These are phyloP conservation scores for Trichophaea hybrida DNA, from an alignment of 2,329 filamentous ascomycete genomes.

Conservation along the genomic window DNA sequence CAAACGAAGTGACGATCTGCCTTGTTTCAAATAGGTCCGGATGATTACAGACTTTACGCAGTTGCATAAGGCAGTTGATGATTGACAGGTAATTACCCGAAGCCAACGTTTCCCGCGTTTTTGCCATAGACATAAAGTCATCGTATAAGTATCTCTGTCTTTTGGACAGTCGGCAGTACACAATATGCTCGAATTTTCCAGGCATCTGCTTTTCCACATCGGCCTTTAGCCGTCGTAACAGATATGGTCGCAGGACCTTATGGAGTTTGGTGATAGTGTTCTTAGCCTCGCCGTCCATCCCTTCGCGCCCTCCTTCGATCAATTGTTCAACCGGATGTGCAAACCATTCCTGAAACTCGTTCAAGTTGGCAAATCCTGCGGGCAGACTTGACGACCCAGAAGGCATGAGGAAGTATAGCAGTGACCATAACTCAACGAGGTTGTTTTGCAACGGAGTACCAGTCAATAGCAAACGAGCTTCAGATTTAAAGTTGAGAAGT, in stretches of 20 bases:
- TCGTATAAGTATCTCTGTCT: slow-evolving; percentile 92
- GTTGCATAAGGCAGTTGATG: slow-evolving; percentile 95
- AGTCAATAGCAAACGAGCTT: slow-evolving; percentile 71
- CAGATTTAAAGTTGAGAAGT: slow-evolving; percentile 82
- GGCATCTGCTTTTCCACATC: slow-evolving; percentile 99
- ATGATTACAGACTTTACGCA: slow-evolving; percentile 96
- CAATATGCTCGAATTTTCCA: slow-evolving; percentile 91
- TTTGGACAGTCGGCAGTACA: slow-evolving; percentile 89
- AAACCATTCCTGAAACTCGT: slow-evolving; percentile 93
- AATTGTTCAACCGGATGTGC: slow-evolving; percentile 92
- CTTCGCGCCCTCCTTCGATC: slow-evolving; percentile 80
- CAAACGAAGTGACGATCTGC: slow-evolving; percentile 92
- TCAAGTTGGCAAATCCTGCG: slow-evolving; percentile 72
- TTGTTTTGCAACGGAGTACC: slow-evolving; percentile 96
- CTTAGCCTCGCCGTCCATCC: slow-evolving; percentile 86
- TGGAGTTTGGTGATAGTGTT: slow-evolving; percentile 87
- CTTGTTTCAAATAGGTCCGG: slow-evolving; percentile 92
- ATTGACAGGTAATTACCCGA: slow-evolving; percentile 95
- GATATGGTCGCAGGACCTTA: slow-evolving; percentile 80
- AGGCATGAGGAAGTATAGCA: slow-evolving; percentile 92
- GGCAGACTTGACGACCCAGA: slow-evolving; percentile 42
- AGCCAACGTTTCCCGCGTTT: slow-evolving; percentile 75
- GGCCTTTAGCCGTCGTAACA: slow-evolving; percentile 78
- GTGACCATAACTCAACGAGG: slow-evolving; percentile 87
- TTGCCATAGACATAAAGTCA: slow-evolving; percentile 79